phyloP scores from a whole-genome alignment of 768 basidiomycete genomes.

The Amanita inopinata region DNA sequence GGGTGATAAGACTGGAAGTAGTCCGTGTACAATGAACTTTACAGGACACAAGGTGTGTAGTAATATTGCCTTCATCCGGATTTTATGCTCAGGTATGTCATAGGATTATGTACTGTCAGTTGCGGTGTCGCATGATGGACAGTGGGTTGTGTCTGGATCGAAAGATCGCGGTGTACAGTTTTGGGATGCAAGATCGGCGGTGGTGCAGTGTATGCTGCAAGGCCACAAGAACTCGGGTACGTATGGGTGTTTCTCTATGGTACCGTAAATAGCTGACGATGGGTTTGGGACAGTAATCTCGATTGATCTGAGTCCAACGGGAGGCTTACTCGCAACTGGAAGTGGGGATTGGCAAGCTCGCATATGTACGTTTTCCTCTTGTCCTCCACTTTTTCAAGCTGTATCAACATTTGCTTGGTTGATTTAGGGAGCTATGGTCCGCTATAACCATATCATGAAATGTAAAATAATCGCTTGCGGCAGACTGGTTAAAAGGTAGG shows the following conservation, averaged over 20 bases:
- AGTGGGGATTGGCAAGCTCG: conserved; percentile 46
- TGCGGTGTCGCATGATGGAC: conserved; percentile 82
- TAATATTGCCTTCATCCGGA: background rate
- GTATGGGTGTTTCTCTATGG: no score
- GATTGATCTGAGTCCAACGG: conserved; percentile 37
- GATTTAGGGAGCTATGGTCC: background rate
- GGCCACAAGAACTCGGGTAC: conserved; percentile 47
- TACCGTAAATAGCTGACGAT: no score
- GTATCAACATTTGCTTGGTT: background rate
- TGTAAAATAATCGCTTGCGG: no score
- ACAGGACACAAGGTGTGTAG: conserved; percentile 81
- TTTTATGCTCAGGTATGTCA: background rate
- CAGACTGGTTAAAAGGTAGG: no score
- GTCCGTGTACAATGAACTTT: conserved; percentile 71
- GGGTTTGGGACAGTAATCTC: conserved; percentile 31
- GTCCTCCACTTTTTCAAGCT: background rate
- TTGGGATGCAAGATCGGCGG: conserved; percentile 69
- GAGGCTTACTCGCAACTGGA: conserved; percentile 39
- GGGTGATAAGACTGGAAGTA: conserved; percentile 39
- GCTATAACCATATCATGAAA: no score
- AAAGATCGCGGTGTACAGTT: conserved; percentile 97
- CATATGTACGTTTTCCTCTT: conserved; percentile 33
- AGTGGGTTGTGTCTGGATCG: conserved; percentile 87
- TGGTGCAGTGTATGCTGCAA: conserved; percentile 91
- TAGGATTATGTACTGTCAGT: conserved; percentile 55